phyloP scores from a whole-genome alignment of 2,329 filamentous ascomycete genomes.

The Curvularia verruculosa region DNA sequence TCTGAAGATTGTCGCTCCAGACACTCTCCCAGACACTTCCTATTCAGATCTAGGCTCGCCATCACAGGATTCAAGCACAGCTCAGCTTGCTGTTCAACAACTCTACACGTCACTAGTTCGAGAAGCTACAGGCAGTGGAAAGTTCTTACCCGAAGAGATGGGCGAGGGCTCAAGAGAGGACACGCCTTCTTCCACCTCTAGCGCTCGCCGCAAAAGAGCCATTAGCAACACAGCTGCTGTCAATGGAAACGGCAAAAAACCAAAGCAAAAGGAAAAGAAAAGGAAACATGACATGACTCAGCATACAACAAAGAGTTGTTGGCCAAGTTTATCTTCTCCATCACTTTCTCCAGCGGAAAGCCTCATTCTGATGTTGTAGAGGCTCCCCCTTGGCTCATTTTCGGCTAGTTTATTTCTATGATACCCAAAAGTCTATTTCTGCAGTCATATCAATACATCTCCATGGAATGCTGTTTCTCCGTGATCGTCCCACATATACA shows the following conservation, averaged over 20 bases:
- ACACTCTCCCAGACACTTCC: slow-evolving; percentile 32
- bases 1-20: slow-evolving; percentile 47
- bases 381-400: background rate
- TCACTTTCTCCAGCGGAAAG: background rate
- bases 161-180: slow-evolving; percentile 17
- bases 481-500: background rate
- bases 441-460: background rate
- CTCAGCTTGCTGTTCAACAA: slow-evolving; percentile 42
- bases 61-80: slow-evolving; percentile 36
- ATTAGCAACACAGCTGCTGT: slow-evolving; percentile 30
- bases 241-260: slow-evolving; percentile 32
- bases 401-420: background rate
- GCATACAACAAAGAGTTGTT: background rate
- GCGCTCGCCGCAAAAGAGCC: slow-evolving; percentile 35
- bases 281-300: slow-evolving; percentile 13
- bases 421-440: slow-evolving; percentile 1
- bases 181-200: slow-evolving; percentile 35
- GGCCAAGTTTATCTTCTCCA: background rate
- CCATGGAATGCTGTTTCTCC: background rate
- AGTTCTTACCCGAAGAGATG: slow-evolving; percentile 34
- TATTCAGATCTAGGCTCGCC: slow-evolving; percentile 30
- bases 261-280: slow-evolving; percentile 31
- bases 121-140: slow-evolving; percentile 44
- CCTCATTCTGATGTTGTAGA: background rate
- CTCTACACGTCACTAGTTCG: slow-evolving; percentile 39